Evolutionary conservation across 225 moss, liverwort and hornwort genomes (phyloP).

Genomic region (Polytrichum commune): DNA sequence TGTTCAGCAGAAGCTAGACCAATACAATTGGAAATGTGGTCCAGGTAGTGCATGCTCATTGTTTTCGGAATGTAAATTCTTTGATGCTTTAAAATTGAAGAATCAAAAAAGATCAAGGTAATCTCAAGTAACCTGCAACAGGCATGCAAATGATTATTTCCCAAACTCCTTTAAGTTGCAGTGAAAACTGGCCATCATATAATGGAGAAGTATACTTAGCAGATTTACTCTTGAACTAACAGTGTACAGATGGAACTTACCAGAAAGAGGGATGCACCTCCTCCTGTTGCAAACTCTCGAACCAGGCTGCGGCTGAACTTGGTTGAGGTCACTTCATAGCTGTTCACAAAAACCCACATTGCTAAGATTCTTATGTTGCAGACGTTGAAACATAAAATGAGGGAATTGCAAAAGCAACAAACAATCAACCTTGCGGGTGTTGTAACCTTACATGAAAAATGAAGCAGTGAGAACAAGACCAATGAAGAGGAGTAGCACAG

Average conservation of each 20-base stretch:
- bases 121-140: constrained; percentile 4
- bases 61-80: no score
- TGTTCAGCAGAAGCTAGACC: neutral
- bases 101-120: neutral
- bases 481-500: constrained; percentile 71
- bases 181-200: neutral
- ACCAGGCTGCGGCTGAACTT: constrained; percentile 82
- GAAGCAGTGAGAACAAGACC: constrained; percentile 80
- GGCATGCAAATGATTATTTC: neutral
- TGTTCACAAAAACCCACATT: constrained; percentile 26
- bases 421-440: neutral
- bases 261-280: constrained; percentile 82
- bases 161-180: neutral
- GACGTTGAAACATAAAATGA: neutral
- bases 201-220: neutral
- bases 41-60: neutral
- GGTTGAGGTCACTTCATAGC: constrained; percentile 91
- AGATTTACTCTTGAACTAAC: neutral
- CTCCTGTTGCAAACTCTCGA: constrained; percentile 79
- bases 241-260: constrained; percentile 25
- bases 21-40: neutral
- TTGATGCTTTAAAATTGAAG: neutral
- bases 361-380: neutral
- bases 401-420: neutral
- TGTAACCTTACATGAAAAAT: constrained; percentile 82